phyloP scores from a whole-genome alignment of 495 filamentous ascomycete genomes.

The Penicillium verhagenii region DNA sequence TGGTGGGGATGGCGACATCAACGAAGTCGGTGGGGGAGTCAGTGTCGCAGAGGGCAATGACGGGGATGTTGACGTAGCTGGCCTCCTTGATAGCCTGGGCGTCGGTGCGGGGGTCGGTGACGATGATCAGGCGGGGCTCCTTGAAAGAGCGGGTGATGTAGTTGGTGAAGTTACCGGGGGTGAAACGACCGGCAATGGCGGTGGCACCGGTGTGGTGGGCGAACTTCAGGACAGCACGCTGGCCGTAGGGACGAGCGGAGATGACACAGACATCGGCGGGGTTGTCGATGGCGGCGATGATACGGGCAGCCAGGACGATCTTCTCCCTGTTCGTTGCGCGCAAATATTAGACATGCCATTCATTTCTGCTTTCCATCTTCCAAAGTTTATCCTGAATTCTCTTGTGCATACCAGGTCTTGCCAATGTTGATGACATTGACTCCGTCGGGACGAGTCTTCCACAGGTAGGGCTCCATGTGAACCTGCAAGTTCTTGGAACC shows the following conservation, averaged over 20 bases:
- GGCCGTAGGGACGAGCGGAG: conserved; percentile 97
- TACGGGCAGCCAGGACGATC: conserved; percentile 95
- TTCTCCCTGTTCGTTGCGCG: conserved; percentile 75
- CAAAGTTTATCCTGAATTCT: background rate
- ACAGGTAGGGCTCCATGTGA: conserved; percentile 99
- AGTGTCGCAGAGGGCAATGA: conserved; percentile 97
- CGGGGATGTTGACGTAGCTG: conserved; percentile 99
- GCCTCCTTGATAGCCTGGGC: conserved; percentile 99
- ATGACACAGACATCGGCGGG: conserved; percentile 98
- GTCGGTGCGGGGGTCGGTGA: conserved; percentile 99
- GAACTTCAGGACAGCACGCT: conserved; percentile 99
- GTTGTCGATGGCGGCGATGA: conserved; percentile 99
- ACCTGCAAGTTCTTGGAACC: conserved; percentile 98
- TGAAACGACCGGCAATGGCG: conserved; percentile 99
- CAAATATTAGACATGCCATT: conserved; percentile 23
- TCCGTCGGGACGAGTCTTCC: conserved; percentile 97
- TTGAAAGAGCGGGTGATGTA: conserved; percentile 99
- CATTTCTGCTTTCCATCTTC: background rate
- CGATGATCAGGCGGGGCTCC: conserved; percentile 98
- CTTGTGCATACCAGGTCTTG: conserved; percentile 88
- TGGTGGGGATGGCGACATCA: conserved; percentile 98
- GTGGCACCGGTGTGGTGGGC: conserved; percentile 94
- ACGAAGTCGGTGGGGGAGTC: conserved; percentile 99
- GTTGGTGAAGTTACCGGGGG: conserved; percentile 99
- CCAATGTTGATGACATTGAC: conserved; percentile 98